phyloP scores from a whole-genome alignment of 164 flowering plant species.

The Magnolia sinica region DNA sequence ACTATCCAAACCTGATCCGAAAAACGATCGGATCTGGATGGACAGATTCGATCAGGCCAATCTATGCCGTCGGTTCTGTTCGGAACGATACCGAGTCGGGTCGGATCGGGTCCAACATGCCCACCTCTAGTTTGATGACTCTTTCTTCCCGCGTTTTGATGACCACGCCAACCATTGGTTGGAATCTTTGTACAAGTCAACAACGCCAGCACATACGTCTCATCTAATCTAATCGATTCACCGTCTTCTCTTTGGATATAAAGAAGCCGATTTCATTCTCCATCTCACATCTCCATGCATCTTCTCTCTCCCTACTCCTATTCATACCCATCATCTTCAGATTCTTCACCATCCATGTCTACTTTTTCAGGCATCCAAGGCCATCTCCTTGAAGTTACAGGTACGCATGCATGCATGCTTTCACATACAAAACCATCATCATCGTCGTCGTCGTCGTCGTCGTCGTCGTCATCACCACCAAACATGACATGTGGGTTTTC shows the following conservation, averaged over 20 bases:
- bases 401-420: slow-evolving; percentile 25
- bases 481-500: neutral
- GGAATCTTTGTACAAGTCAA: neutral
- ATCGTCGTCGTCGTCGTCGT: no score
- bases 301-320: neutral
- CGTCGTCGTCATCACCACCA: neutral
- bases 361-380: slow-evolving; percentile 54
- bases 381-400: slow-evolving; percentile 74
- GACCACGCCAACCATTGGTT: neutral
- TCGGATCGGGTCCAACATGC: no score
- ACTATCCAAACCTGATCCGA: no score
- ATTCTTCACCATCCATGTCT: slow-evolving; percentile 38
- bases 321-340: neutral
- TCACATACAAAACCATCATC: neutral
- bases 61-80: no score
- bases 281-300: neutral
- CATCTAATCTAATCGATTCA: no score
- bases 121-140: no score
- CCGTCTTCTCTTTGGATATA: neutral
- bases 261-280: neutral
- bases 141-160: no score
- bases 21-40: no score
- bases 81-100: no score
- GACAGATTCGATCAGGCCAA: no score
- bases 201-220: neutral